Conservation (phyloP, 192 early-diverging fungal genomes). For the Podila horticola region DNA sequence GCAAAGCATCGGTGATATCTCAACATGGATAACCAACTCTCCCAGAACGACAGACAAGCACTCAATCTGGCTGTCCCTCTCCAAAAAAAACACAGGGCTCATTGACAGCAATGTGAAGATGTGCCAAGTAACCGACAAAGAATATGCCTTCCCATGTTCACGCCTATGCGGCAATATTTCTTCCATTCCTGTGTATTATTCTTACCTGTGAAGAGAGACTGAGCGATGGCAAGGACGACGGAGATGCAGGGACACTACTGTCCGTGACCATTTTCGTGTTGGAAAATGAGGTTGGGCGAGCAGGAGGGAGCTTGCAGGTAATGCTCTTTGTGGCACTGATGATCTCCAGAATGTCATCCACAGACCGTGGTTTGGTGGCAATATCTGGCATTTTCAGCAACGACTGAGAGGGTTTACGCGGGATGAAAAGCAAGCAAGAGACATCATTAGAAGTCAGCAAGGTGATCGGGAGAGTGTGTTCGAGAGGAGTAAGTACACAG, state of each 20-base stretch:
- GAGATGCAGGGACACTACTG: background rate
- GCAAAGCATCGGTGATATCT: no score
- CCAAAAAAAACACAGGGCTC: no score
- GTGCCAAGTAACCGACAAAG: no score
- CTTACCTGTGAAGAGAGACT: constrained; percentile 21
- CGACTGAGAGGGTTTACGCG: constrained; percentile 2
- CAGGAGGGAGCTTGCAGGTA: constrained; percentile 18
- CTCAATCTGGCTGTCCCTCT: no score
- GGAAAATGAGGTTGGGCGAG: background rate
- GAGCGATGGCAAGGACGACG: constrained; percentile 8
- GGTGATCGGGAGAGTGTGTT: background rate
- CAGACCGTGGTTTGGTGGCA: constrained; percentile 27
- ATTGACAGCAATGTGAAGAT: no score
- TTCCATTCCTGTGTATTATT: background rate
- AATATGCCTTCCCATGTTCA: no score
- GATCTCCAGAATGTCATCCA: constrained; percentile 18
- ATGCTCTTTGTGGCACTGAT: background rate
- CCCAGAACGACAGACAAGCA: no score
- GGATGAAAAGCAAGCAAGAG: background rate
- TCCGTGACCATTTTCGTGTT: constrained; percentile 9
- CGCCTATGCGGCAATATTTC: no score
- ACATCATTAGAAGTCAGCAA: background rate
- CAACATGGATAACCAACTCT: no score
- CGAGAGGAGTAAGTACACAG: background rate
- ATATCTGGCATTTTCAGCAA: constrained; percentile 41